phyloP scores from a whole-genome alignment of 2,329 filamentous ascomycete genomes.

The Talaromyces marneffei region DNA sequence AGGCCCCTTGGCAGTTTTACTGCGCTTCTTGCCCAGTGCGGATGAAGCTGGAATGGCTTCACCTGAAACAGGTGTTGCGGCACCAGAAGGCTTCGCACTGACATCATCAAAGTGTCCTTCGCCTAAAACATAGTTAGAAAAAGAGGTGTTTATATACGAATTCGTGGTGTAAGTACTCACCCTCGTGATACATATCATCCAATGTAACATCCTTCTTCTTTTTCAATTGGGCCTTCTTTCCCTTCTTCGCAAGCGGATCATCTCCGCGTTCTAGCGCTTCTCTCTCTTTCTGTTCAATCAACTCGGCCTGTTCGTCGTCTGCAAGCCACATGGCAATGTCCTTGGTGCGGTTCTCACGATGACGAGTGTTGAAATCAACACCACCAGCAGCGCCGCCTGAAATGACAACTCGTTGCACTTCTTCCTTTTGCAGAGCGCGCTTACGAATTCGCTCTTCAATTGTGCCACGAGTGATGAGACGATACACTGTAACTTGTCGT shows the following conservation, averaged over 20 bases:
- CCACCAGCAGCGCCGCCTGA: conserved; percentile 74
- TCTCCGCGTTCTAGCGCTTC: conserved; percentile 69
- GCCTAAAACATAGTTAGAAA: conserved; percentile 51
- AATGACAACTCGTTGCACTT: conserved; percentile 96
- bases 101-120: conserved; percentile 93
- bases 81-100: conserved; percentile 73
- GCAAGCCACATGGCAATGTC: conserved; percentile 99
- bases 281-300: conserved; percentile 88
- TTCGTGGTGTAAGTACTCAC: conserved; percentile 57
- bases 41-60: conserved; percentile 40
- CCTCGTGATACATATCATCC: conserved; percentile 99
- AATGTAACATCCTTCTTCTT: conserved; percentile 58
- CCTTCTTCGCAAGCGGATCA: conserved; percentile 54
- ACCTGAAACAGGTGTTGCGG: conserved; percentile 69
- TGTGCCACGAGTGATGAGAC: conserved; percentile 90
- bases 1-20: conserved; percentile 49
- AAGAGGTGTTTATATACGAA: too few relatives aligned
- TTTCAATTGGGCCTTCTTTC: conserved; percentile 56
- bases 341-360: conserved; percentile 87
- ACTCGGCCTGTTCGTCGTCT: conserved; percentile 90
- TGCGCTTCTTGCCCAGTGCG: conserved; percentile 45
- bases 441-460: conserved; percentile 98
- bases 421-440: conserved; percentile 94
- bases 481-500: conserved; percentile 91
- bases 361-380: conserved; percentile 93